Base-by-base conservation (phyloP, 139 green algal species). In the Diplosphaera chodatii region DNA sequence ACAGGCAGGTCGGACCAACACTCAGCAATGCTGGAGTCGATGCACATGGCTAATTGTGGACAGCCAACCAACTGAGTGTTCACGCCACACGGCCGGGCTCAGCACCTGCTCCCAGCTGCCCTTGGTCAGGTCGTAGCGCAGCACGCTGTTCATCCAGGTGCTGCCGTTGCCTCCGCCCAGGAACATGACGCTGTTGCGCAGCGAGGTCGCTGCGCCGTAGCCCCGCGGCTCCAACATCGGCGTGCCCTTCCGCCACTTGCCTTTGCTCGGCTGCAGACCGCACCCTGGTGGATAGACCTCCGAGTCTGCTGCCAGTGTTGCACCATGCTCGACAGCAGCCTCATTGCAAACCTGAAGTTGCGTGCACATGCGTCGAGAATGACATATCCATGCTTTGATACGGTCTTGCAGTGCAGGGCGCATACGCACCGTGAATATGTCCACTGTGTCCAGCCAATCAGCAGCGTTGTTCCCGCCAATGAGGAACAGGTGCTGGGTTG, bases 141-240 rank as follows among this genome's bases (percentile, higher is more conserved):
- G 37, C 28, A 73, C 70, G 16, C 59, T 66, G 33, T 62, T 29
- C 37, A 78, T 68, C 80, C 80, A 83, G 32, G 68, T 63, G 32
- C 10, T 41, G 21, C 63, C 70, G 28, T 77, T 74, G 48, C 80
- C 76, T 29, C 76, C 80, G 21, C 80, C 76, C 69, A 80, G 68
- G 28, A 80, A 67, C 28, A 76, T 79, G n/a, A 85, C 63, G n/a
- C 64, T 37, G 65, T 32, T 41, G 6, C 67, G 69, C 6, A 85
- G 63, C 55, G 72, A 59, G 0, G 40, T 69, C 20, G 63, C 68
- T 32, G 37, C 71, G 31, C 79, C 79, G 33, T 84, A 82, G 29
- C 79, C 79, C 4, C 72, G 70, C 33, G 33, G 34, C 29, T 68
- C 3, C 0, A 66, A 29, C 63, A 81, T 71, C 20, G 64, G 32